Evolutionary conservation across 768 basidiomycete genomes (phyloP).

Genomic region (Amylocystis lapponica): DNA sequence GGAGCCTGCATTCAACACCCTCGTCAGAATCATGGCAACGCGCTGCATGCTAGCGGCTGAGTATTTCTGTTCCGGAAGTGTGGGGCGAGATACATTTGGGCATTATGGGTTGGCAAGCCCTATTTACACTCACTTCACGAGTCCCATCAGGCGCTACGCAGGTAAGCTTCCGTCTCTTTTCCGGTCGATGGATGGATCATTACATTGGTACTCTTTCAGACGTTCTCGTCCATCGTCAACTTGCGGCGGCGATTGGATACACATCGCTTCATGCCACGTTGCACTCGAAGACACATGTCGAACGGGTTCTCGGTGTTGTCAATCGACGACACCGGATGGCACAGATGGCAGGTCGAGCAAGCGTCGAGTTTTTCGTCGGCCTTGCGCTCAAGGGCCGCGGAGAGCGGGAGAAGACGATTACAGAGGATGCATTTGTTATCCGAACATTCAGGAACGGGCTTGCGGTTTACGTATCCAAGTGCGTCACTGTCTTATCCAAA

Average conservation of each 20-base stretch:
- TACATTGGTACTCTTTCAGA: conserved; percentile 38
- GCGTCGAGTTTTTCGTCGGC: conserved; percentile 96
- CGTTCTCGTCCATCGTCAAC: conserved; percentile 90
- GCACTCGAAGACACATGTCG: conserved; percentile 85
- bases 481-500: conserved; percentile 26
- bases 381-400: conserved; percentile 76
- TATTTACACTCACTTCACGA: conserved; percentile 98
- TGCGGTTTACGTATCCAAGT: conserved; percentile 96
- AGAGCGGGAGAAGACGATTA: conserved; percentile 40
- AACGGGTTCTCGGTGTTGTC: conserved; percentile 78
- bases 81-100: conserved; percentile 85
- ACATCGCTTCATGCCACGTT: conserved; percentile 78
- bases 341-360: conserved; percentile 95
- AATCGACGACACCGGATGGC: conserved; percentile 94
- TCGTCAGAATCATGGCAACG: conserved; percentile 98
- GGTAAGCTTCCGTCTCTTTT: conserved; percentile 38
- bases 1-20: conserved; percentile 91
- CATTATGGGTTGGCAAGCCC: conserved; percentile 97
- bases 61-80: conserved; percentile 95
- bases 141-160: conserved; percentile 94
- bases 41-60: conserved; percentile 98
- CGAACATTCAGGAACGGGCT: conserved; percentile 91
- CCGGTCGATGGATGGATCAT: not conserved
- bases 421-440: conserved; percentile 89
- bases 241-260: conserved; percentile 84